These are phyloP conservation scores for Arthromyces matolae DNA, from an alignment of 768 basidiomycete species.

Conservation along the genomic window DNA sequence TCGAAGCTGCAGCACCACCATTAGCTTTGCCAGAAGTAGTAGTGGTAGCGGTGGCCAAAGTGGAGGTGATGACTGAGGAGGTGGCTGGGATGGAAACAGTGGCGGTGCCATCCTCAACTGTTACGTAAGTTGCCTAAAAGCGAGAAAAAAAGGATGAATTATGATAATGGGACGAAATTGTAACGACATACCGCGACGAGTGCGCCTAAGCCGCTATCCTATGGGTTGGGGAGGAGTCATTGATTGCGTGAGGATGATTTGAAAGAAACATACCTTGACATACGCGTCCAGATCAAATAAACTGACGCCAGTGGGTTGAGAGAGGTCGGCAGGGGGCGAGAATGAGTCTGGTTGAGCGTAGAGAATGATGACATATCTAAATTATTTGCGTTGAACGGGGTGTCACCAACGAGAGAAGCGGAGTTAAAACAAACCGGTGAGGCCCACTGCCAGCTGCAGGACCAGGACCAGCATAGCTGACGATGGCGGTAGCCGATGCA, in stretches of 20 bases:
- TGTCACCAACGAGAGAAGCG: neutral
- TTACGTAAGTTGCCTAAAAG: constrained; percentile 62
- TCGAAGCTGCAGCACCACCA: constrained; percentile 12
- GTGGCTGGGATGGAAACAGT: constrained; percentile 53
- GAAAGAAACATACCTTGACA: constrained; percentile 46
- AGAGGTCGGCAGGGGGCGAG: constrained; percentile 54
- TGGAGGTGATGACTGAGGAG: constrained; percentile 62
- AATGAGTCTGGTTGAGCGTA: constrained; percentile 64
- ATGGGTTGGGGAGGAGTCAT: no score
- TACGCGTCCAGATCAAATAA: constrained; percentile 58
- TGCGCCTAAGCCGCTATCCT: constrained; percentile 54
- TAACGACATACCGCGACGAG: constrained; percentile 50
- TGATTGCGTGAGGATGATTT: no score
- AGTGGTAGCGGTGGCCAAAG: constrained; percentile 31
- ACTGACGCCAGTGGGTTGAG: constrained; percentile 46
- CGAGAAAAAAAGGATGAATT: neutral
- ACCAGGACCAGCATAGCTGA: constrained; percentile 67
- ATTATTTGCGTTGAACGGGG: neutral
- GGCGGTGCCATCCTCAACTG: constrained; percentile 64
- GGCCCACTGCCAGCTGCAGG: constrained; percentile 68
- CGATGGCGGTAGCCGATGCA: constrained; percentile 46
- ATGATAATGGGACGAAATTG: neutral
- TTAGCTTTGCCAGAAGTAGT: constrained; percentile 11
- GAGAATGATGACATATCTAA: constrained; percentile 65
- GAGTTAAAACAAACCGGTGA: constrained; percentile 54